Evolutionary conservation across 371 early-diverging fungal genomes (phyloP).

Genomic region (Mortierella sp.): DNA sequence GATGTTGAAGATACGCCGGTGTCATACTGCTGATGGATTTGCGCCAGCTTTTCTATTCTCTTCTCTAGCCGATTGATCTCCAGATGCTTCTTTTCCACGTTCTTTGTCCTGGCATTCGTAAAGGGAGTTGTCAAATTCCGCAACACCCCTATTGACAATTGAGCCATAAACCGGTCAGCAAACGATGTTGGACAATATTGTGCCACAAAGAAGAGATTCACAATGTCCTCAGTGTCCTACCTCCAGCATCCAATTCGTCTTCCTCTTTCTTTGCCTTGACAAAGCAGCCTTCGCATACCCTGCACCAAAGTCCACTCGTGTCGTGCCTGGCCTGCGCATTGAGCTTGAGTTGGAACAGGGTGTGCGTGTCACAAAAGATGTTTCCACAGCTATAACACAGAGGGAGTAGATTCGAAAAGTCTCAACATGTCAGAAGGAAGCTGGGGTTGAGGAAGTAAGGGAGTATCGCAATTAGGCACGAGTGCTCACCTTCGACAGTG

Average conservation of each 20-base stretch:
- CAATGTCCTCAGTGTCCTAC: constrained; percentile 26
- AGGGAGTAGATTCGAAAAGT: not conserved
- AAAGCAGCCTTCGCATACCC: constrained; percentile 82
- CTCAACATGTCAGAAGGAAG: too few species aligned
- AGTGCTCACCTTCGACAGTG: constrained; percentile 58
- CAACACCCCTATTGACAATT: constrained; percentile 57
- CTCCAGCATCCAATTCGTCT: constrained; percentile 63
- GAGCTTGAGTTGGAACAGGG: constrained; percentile 76
- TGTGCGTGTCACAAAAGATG: constrained; percentile 77
- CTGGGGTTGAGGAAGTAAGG: too few species aligned
- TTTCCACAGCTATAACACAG: constrained; percentile 71
- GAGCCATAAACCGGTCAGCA: too few species aligned
- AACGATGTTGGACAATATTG: too few species aligned
- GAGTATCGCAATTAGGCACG: too few species aligned
- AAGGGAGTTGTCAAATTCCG: constrained; percentile 66
- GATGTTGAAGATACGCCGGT: constrained; percentile 20
- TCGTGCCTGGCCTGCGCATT: constrained; percentile 76
- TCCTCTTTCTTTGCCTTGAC: constrained; percentile 54
- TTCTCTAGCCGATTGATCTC: constrained; percentile 90
- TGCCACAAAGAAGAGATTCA: too few species aligned
- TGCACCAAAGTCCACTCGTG: constrained; percentile 77
- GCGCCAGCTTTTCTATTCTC: constrained; percentile 80
- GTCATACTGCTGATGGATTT: constrained; percentile 39
- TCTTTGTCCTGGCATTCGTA: constrained; percentile 64
- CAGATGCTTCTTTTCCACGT: constrained; percentile 74